Evolutionary conservation across 352 stramenopile genomes (phyloP), one percentile per base, ranked within the genome.

Genomic region (Saprolegnia parasitica): DNA sequence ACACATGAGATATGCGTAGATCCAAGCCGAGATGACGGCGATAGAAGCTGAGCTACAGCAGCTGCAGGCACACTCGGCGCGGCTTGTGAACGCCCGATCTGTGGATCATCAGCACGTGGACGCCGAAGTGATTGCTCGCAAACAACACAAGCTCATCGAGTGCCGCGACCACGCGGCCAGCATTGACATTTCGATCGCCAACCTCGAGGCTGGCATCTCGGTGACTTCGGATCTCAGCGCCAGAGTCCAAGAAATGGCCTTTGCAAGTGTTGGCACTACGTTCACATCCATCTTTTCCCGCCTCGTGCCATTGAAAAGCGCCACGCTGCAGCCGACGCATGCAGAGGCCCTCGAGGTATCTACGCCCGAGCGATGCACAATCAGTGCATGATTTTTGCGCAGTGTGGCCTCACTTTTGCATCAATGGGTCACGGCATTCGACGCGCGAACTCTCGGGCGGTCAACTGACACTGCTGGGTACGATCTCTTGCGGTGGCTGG

Each of bases 401-500:
- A 60, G 52, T 26, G 13, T 24, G 52, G 52, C 3, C 24, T 60
- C 11, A 24, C 13, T 60, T 60, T 20, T 16, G 63, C 20, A 63
- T 64, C 68, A 37, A 71, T 9, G 23, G 73, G 5, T 15, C 8
- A n/a, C 32, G 10, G 29, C 66, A 74, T 46, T 15, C 65, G 16
- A 73, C 71, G 4, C 76, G 72, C 15, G 74, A 79, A 56, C 63
- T 82, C 0, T 82, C 77, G 10, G 77, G 77, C 32, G 77, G 77
- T 56, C 77, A 82, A 58, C 74, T 80, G 0, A 75, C 77, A 1
- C 76, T 82, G 71, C 68, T 82, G 10, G 71, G 77, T 82, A 65
- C 29, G 70, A 5, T 0, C 6, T 26, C 2, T 23, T 5, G 52
- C 39, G 29, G 5, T 24, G 39, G 8, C 18, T 1, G 20, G n/a